These are phyloP conservation scores for Quaeritorhiza haematococci DNA, from an alignment of 371 early-diverging fungal species.

Conservation along the genomic window DNA sequence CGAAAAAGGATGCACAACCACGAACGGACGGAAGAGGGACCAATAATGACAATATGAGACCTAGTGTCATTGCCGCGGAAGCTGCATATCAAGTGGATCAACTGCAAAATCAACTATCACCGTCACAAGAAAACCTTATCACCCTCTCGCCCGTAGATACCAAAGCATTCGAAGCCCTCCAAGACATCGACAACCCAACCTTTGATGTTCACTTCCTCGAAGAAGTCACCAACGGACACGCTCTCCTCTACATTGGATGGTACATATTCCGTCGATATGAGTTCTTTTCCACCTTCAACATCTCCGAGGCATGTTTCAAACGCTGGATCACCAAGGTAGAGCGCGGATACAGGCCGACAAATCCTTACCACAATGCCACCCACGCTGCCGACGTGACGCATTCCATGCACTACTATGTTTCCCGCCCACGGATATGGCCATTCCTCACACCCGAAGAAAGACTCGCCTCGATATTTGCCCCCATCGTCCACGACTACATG, in stretches of 20 bases:
- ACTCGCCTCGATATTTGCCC: slow-evolving; percentile 38
- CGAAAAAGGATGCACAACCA: too few species aligned
- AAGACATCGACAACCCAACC: slow-evolving; percentile 24
- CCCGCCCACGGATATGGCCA: slow-evolving; percentile 16
- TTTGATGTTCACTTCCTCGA: slow-evolving; percentile 40
- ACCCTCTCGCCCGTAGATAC: slow-evolving; percentile 5
- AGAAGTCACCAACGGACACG: slow-evolving; percentile 19
- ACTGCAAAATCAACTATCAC: background rate
- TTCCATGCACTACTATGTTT: slow-evolving; percentile 36
- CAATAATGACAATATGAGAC: too few species aligned
- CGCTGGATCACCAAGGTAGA: slow-evolving; percentile 33
- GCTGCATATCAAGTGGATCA: background rate
- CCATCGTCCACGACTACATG: slow-evolving; percentile 46
- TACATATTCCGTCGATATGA: slow-evolving; percentile 28
- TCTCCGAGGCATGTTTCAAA: slow-evolving; percentile 24
- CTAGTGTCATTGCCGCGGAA: background rate
- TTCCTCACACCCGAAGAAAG: slow-evolving; percentile 30
- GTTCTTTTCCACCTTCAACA: slow-evolving; percentile 16
- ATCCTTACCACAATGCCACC: slow-evolving; percentile 48
- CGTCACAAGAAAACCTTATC: background rate
- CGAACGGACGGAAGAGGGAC: too few species aligned
- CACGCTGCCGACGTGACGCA: slow-evolving; percentile 50
- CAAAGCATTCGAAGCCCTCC: slow-evolving; percentile 16
- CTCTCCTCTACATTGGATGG: slow-evolving; percentile 31
- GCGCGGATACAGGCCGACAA: slow-evolving; percentile 32